These are phyloP conservation scores for Phylloboletellus chloephorus DNA, from an alignment of 1,284 basidiomycete species.

Conservation along the genomic window DNA sequence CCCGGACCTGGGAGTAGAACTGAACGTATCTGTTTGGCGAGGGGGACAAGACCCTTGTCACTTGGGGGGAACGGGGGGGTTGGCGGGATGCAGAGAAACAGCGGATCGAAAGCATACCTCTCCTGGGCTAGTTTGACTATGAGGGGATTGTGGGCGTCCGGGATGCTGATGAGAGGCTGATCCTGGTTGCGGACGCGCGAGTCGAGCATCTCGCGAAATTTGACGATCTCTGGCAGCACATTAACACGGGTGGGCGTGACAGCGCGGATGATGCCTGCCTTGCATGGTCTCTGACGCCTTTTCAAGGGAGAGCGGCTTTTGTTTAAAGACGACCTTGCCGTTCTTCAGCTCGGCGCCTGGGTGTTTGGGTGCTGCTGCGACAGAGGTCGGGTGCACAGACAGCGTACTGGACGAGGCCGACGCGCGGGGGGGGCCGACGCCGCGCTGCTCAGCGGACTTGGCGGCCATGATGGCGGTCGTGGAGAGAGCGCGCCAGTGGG, in stretches of 20 bases:
- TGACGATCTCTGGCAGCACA: constrained; percentile 50
- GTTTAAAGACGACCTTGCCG: constrained; percentile 72
- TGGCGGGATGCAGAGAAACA: constrained; percentile 7
- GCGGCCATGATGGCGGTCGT: constrained; percentile 33
- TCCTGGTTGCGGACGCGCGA: constrained; percentile 41
- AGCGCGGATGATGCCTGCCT: constrained; percentile 44
- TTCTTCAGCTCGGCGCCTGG: constrained; percentile 62
- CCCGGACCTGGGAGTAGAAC: constrained; percentile 54
- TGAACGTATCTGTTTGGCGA: constrained; percentile 62
- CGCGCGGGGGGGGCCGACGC: constrained; percentile 13
- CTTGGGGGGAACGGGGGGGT: constrained; percentile 36
- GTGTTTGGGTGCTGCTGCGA: constrained; percentile 31
- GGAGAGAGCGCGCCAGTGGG: constrained; percentile 21
- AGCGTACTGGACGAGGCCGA: constrained; percentile 18
- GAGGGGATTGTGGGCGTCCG: constrained; percentile 64
- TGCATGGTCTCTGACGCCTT: constrained; percentile 77
- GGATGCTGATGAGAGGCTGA: constrained; percentile 49
- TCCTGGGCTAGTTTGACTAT: constrained; percentile 79
- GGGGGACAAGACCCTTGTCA: constrained; percentile 56
- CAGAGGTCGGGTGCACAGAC: constrained; percentile 1
- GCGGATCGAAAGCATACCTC: constrained; percentile 46
- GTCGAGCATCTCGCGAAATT: constrained; percentile 65
- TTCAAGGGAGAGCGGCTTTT: constrained; percentile 71
- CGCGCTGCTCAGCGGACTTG: constrained; percentile 3
- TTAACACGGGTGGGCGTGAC: not conserved